Conservation (phyloP, 2,329 filamentous ascomycete genomes). For the Exophiala oligosperma region DNA sequence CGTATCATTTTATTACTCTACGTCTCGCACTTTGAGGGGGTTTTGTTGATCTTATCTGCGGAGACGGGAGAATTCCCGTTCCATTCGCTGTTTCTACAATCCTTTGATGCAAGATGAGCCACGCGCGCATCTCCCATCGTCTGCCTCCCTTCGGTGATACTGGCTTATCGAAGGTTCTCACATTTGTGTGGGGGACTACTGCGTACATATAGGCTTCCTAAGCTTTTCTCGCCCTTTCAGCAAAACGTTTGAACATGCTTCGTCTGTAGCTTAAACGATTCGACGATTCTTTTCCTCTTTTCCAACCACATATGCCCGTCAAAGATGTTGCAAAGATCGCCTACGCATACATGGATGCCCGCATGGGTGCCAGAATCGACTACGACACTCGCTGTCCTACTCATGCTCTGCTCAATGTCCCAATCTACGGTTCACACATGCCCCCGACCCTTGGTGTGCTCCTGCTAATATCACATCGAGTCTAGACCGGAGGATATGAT, state of each 20-base stretch:
- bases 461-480: not conserved
- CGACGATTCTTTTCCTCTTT: not conserved
- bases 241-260: not conserved
- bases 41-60: too few species aligned
- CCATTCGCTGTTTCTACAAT: too few species aligned
- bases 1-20: too few species aligned
- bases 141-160: too few species aligned
- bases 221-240: not conserved
- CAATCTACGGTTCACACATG: slow-evolving; percentile 40
- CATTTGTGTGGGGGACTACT: too few species aligned
- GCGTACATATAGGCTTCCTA: not conserved
- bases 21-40: too few species aligned
- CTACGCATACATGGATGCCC: slow-evolving; percentile 49
- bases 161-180: too few species aligned
- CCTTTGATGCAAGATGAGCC: too few species aligned
- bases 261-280: not conserved
- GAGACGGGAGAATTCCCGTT: too few species aligned
- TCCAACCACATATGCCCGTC: not conserved
- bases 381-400: slow-evolving; percentile 39
- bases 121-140: too few species aligned
- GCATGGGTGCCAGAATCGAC: slow-evolving; percentile 50
- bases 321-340: slow-evolving; percentile 38
- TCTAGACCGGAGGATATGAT: slow-evolving; percentile 30
- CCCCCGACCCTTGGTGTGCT: not conserved
- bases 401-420: slow-evolving; percentile 48